A percentile compares a stretch with the other conserved stretches of the same genome.
phyloP scores from a whole-genome alignment of 306 rosid species.

The Cicer arietinum region DNA sequence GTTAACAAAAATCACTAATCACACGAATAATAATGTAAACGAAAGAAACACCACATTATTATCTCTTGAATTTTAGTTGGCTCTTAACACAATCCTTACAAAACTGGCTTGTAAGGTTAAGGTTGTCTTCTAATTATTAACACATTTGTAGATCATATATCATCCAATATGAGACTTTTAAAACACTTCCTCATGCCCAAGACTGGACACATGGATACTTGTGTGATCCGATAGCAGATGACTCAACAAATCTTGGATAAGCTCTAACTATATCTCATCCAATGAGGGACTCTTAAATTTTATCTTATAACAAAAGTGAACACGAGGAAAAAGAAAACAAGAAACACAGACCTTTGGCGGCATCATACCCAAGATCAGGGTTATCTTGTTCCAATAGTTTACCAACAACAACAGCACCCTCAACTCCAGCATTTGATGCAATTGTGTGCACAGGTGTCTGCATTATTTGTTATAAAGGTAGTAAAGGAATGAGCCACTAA shows the following conservation, averaged over 20 bases:
- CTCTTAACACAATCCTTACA: too few species aligned
- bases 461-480: slow-evolving; percentile 17
- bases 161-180: too few species aligned
- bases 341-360: slow-evolving; percentile 84
- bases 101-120: too few species aligned
- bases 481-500: slow-evolving; percentile 12
- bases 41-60: not conserved
- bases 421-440: slow-evolving; percentile 95
- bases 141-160: too few species aligned
- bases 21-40: not conserved
- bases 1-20: not conserved
- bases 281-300: too few species aligned
- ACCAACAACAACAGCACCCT: slow-evolving; percentile 98
- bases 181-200: too few species aligned
- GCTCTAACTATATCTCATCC: too few species aligned
- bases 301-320: not conserved
- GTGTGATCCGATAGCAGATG: too few species aligned
- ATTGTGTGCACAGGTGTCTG: slow-evolving; percentile 97
- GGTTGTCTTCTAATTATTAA: too few species aligned
- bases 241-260: too few species aligned
- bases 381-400: slow-evolving; percentile 84
- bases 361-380: slow-evolving; percentile 93
- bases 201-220: too few species aligned
- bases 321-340: not conserved
- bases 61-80: too few species aligned